Evolutionary conservation across 2,329 filamentous ascomycete species (phyloP).

Genomic region (Ophiocordyceps camponoti-saundersi): DNA sequence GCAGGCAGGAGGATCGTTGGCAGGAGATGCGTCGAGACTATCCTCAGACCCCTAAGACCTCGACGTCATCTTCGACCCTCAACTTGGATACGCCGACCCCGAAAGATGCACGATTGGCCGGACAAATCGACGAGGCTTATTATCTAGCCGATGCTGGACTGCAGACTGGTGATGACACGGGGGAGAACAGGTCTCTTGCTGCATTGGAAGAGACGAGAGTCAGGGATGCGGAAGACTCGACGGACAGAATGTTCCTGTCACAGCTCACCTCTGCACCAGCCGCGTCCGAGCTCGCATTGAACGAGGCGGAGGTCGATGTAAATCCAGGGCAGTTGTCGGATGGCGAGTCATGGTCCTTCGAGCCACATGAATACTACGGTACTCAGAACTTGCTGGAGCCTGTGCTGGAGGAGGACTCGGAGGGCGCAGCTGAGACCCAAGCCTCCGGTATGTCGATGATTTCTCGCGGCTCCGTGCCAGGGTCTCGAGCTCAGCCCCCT

Average conservation of each 20-base stretch:
- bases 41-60: slow-evolving; percentile 30
- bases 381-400: not conserved
- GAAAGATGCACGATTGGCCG: not conserved
- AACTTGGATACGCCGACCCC: not conserved
- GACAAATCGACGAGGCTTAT: not conserved
- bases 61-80: slow-evolving; percentile 13
- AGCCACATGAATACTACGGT: not conserved
- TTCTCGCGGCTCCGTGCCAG: not conserved
- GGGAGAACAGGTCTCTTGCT: not conserved
- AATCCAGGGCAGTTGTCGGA: too few relatives aligned
- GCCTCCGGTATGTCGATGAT: not conserved
- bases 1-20: slow-evolving; percentile 42
- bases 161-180: not conserved
- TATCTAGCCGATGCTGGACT: not conserved
- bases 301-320: too few relatives aligned
- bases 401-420: not conserved
- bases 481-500: not conserved
- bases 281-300: not conserved
- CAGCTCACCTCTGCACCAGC: not conserved
- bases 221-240: not conserved
- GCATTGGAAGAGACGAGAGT: not conserved
- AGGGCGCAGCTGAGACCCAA: not conserved
- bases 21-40: slow-evolving; percentile 36
- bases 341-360: too few relatives aligned
- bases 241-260: not conserved